phyloP scores from a whole-genome alignment of 768 basidiomycete species.

The Lactarius hatsudake region DNA sequence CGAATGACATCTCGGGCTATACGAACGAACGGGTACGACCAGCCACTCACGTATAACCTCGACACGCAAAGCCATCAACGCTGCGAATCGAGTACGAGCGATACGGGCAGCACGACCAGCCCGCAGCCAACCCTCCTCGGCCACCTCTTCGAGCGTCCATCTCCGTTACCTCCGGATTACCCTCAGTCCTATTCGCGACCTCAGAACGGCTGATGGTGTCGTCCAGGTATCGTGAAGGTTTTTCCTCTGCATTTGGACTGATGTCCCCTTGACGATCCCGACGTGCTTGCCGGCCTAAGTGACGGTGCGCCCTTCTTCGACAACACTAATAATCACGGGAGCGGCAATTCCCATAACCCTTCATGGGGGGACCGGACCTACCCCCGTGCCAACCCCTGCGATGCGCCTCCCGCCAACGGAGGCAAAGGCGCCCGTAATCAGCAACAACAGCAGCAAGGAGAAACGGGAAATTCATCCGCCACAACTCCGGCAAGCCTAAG shows the following conservation, averaged over 20 bases:
- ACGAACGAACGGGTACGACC: slow-evolving; percentile 18
- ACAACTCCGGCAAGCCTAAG: slow-evolving; percentile 33
- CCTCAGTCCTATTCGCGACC: slow-evolving; percentile 26
- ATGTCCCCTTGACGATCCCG: slow-evolving; percentile 75
- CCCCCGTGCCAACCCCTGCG: slow-evolving; percentile 23
- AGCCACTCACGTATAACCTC: slow-evolving; percentile 27
- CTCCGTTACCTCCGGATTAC: slow-evolving; percentile 38
- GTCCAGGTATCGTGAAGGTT: slow-evolving; percentile 31
- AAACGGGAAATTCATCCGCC: slow-evolving; percentile 37
- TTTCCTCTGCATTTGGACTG: slow-evolving; percentile 59
- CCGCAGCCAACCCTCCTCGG: slow-evolving; percentile 52
- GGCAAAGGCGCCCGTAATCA: slow-evolving; percentile 28
- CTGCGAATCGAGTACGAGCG: slow-evolving; percentile 36
- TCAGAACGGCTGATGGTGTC: slow-evolving; percentile 25
- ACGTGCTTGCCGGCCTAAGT: slow-evolving; percentile 58
- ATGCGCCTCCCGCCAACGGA: slow-evolving; percentile 25
- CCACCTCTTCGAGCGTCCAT: slow-evolving; percentile 51
- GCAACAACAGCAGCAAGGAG: slow-evolving; percentile 33
- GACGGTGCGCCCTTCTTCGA: slow-evolving; percentile 66
- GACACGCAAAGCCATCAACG: slow-evolving; percentile 28
- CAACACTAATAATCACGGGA: slow-evolving; percentile 11
- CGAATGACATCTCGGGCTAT: slow-evolving; percentile 1
- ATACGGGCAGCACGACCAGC: slow-evolving; percentile 43
- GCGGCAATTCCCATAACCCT: slow-evolving; percentile 14
- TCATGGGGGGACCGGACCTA: slow-evolving; percentile 25